Conservation (phyloP, 2,329 filamentous ascomycete genomes). For the Penicillium sp. region DNA sequence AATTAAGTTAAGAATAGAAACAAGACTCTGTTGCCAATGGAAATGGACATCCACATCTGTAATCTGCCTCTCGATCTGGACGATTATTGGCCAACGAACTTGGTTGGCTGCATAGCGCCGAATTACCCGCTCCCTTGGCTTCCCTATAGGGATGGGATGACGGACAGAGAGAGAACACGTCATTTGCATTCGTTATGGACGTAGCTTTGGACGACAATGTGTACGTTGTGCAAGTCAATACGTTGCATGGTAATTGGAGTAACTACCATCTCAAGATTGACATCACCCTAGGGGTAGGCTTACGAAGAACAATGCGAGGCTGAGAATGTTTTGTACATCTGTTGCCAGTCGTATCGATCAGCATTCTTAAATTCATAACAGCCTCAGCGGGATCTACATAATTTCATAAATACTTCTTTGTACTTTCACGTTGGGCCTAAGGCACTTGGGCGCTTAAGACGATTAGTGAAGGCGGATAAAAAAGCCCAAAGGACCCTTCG, state of each 20-base stretch:
- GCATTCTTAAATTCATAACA: background rate
- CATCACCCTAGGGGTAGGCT: constrained; percentile 9
- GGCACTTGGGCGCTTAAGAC: too few relatives aligned
- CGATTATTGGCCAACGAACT: constrained; percentile 8
- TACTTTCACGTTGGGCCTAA: background rate
- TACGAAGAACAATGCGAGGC: background rate
- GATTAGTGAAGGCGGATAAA: background rate
- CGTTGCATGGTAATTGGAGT: too few relatives aligned
- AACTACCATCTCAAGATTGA: constrained; percentile 3
- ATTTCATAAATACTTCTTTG: background rate
- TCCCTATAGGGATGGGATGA: constrained; percentile 11
- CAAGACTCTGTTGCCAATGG: background rate
- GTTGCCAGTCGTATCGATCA: background rate
- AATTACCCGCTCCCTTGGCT: constrained; percentile 8
- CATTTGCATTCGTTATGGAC: constrained; percentile 5
- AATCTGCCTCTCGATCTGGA: constrained; percentile 7
- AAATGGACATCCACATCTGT: background rate
- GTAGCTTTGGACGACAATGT: too few relatives aligned
- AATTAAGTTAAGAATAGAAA: too few relatives aligned
- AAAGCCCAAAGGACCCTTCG: background rate
- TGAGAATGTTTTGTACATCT: background rate
- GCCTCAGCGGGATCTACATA: too few relatives aligned
- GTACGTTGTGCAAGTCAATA: too few relatives aligned
- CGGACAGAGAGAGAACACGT: constrained; percentile 11
- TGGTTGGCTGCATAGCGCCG: constrained; percentile 5